Evolutionary conservation across 208 protist species (phyloP).

Genomic region (Wallacemonas sp.): DNA sequence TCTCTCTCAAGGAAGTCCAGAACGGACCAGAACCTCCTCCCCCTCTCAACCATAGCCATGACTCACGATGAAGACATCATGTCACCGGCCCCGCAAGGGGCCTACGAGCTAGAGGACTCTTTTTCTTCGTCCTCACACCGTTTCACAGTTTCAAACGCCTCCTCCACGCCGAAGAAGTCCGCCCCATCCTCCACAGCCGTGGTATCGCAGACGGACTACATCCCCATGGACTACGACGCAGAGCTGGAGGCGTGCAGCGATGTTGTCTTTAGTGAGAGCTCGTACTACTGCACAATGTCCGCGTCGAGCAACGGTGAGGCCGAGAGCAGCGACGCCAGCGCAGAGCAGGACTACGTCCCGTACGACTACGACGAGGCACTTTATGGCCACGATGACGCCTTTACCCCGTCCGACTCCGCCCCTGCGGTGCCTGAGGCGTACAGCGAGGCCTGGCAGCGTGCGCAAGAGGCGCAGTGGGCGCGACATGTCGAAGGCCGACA

Average conservation of each 20-base stretch:
- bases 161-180: conserved; percentile 16
- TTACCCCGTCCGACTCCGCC: not conserved
- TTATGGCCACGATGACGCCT: not conserved
- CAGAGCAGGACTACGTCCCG: conserved; percentile 9
- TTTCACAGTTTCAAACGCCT: not conserved
- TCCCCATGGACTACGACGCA: conserved; percentile 52
- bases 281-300: conserved; percentile 29
- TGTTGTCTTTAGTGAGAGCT: conserved; percentile 53
- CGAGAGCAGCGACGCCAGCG: not conserved
- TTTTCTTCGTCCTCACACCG: not conserved
- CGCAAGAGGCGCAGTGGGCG: conserved; percentile 22
- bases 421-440: not conserved
- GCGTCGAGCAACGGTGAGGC: not conserved
- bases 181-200: not conserved
- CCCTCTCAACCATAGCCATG: not conserved
- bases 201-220: conserved; percentile 13
- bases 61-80: conserved; percentile 28
- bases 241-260: conserved; percentile 64
- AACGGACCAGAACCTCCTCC: conserved; percentile 1
- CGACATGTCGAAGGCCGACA: conserved; percentile 24
- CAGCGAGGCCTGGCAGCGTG: conserved; percentile 18
- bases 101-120: not conserved
- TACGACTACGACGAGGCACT: conserved; percentile 9
- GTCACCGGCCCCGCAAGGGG: not conserved
- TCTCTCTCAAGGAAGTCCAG: not conserved